These are phyloP conservation scores for grape (Vitis vinifera) DNA, from an alignment of 164 flowering plant species.

Conservation along the genomic window ASM3070453v1 NC_081816.1:5252001-5252500, in stretches of 20 bases:
- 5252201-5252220: constrained; percentile 36
- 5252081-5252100: constrained; percentile 28
- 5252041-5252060: constrained; percentile 31
- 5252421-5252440: too few species aligned
- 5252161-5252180: constrained; percentile 74
- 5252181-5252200: constrained; percentile 55
- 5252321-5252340: too few species aligned
- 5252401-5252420: too few species aligned
- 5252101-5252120: constrained; percentile 34
- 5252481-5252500: too few species aligned
- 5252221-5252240: constrained; percentile 46
- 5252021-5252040: constrained; percentile 28
- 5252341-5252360: too few species aligned
- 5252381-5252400: too few species aligned
- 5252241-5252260: constrained; percentile 51
- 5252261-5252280: constrained; percentile 31
- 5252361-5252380: too few species aligned
- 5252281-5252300: too few species aligned
- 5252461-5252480: too few species aligned
- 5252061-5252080: constrained; percentile 38
- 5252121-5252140: constrained; percentile 23
- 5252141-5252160: constrained; percentile 42
- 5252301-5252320: too few species aligned
- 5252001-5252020: constrained; percentile 30
- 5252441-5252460: too few species aligned